Evolutionary conservation across 495 filamentous ascomycete species (phyloP).

Genomic region (Hamigera avellanea): DNA sequence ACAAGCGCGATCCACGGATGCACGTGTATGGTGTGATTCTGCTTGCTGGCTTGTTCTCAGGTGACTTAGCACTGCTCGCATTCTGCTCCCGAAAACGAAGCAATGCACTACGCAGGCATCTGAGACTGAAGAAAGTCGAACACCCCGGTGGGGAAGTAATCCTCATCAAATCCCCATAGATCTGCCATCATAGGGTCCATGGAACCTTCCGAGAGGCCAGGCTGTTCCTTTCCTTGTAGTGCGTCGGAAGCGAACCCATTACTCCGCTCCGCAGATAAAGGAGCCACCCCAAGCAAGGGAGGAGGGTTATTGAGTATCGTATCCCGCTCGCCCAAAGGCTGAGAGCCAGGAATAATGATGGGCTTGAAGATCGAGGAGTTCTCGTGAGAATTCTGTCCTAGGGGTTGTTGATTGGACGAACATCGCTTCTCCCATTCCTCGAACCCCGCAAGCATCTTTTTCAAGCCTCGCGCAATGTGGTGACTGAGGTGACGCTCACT

Average conservation of each 20-base stretch:
- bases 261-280: constrained; percentile 32
- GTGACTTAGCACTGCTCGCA: too few species aligned
- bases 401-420: constrained; percentile 9
- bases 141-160: constrained; percentile 37
- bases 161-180: constrained; percentile 37
- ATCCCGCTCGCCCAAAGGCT: constrained; percentile 28
- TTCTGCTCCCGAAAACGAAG: too few species aligned
- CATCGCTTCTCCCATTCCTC: constrained; percentile 36
- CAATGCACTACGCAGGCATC: constrained; percentile 26
- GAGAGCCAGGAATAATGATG: constrained; percentile 26
- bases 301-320: constrained; percentile 31
- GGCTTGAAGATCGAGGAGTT: constrained; percentile 28
- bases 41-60: too few species aligned
- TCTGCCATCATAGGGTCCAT: constrained; percentile 37
- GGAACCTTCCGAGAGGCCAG: constrained; percentile 33
- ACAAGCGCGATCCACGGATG: too few species aligned
- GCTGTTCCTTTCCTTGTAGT: constrained; percentile 16
- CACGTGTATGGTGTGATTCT: too few species aligned
- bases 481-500: constrained; percentile 43
- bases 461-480: constrained; percentile 39
- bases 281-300: constrained; percentile 30
- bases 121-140: constrained; percentile 40
- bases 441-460: constrained; percentile 39
- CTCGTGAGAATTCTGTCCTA: constrained; percentile 12
- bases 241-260: constrained; percentile 19